Conservation (phyloP, 306 rosid species). For the Parietaria judaica region DNA sequence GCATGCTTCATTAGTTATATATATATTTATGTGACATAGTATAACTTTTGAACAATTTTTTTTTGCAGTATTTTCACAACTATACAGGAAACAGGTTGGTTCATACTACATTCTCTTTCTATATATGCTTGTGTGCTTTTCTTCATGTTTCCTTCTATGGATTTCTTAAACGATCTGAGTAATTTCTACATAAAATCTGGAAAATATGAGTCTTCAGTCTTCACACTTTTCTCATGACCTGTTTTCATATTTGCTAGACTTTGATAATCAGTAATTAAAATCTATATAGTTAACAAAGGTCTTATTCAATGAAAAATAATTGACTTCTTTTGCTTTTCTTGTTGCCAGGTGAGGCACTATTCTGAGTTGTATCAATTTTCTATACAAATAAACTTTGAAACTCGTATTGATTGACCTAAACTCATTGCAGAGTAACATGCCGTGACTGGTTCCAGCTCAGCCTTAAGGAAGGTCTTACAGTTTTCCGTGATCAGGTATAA, state of each 20-base stretch:
- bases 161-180: neutral
- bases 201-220: too few species aligned
- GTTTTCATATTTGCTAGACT: too few species aligned
- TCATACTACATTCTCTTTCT: slow-evolving; percentile 10
- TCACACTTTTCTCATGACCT: too few species aligned
- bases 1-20: slow-evolving; percentile 12
- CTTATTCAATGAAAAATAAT: too few species aligned
- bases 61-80: slow-evolving; percentile 95
- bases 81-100: slow-evolving; percentile 98
- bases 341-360: too few species aligned
- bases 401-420: neutral
- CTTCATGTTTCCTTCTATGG: neutral
- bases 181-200: too few species aligned
- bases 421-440: slow-evolving; percentile 78
- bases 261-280: too few species aligned
- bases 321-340: too few species aligned
- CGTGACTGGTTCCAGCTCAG: slow-evolving; percentile 99
- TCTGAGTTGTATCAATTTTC: neutral
- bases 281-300: too few species aligned
- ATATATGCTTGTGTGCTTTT: neutral
- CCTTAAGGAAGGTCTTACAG: slow-evolving; percentile 96
- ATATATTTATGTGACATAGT: slow-evolving; percentile 12
- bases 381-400: slow-evolving; percentile 11
- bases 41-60: slow-evolving; percentile 25
- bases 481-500: slow-evolving; percentile 88